Conservation (phyloP, 176 grass and related monocot genomes). For the Lolium rigidum region DNA sequence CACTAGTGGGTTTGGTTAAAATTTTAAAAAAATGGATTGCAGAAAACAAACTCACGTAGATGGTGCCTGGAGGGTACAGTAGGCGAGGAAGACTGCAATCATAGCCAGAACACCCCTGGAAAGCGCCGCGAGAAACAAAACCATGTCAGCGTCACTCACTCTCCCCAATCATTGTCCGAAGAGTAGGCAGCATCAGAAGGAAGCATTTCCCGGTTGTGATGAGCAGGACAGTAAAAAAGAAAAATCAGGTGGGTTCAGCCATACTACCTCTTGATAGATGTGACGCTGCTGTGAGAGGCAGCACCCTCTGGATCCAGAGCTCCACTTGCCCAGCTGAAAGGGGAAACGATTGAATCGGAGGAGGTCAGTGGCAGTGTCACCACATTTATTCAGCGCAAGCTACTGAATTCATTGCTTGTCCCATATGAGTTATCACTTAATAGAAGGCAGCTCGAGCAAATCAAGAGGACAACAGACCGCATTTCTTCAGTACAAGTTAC, state of each 20-base stretch:
- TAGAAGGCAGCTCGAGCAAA: too few species aligned
- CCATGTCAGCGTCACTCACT: conserved; percentile 38
- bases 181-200: background rate
- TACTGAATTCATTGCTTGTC: conserved; percentile 35
- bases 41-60: conserved; percentile 70
- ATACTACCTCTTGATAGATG: conserved; percentile 98
- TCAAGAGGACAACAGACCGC: too few species aligned
- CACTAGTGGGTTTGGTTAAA: conserved; percentile 16
- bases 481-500: too few species aligned
- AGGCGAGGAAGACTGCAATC: conserved; percentile 95
- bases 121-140: conserved; percentile 36
- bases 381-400: conserved; percentile 28
- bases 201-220: background rate
- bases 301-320: conserved; percentile 84
- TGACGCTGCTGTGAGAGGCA: conserved; percentile 55
- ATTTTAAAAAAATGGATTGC: background rate
- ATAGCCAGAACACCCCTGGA: conserved; percentile 94
- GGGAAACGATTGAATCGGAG: background rate
- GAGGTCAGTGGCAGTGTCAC: conserved; percentile 22
- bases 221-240: background rate
- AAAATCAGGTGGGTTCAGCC: background rate
- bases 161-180: conserved; percentile 45
- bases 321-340: conserved; percentile 96
- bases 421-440: background rate
- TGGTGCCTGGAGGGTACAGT: conserved; percentile 95